Evolutionary conservation across 2,329 filamentous ascomycete genomes (phyloP).

Genomic region (Microcera coccophila): DNA sequence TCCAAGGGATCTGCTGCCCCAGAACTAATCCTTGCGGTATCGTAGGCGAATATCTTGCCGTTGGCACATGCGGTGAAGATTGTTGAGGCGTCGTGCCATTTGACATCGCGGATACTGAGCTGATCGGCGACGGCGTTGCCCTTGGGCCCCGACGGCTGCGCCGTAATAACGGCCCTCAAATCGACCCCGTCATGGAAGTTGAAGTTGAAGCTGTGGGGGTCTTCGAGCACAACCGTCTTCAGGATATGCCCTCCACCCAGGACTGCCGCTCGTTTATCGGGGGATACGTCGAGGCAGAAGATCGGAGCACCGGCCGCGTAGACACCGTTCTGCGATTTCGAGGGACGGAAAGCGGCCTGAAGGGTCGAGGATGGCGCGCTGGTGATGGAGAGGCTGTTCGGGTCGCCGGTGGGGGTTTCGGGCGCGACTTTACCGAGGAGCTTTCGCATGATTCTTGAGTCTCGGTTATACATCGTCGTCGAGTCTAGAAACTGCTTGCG

Average conservation of each 20-base stretch:
- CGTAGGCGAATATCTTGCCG: slow-evolving; percentile 63
- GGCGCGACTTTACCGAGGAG: slow-evolving; percentile 52
- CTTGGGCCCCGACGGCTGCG: slow-evolving; percentile 40
- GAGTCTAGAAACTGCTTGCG: slow-evolving; percentile 24
- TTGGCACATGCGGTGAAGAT: slow-evolving; percentile 62
- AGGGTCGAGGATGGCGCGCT: slow-evolving; percentile 40
- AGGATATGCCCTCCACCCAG: slow-evolving; percentile 58
- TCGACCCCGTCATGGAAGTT: slow-evolving; percentile 55
- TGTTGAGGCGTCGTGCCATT: slow-evolving; percentile 52
- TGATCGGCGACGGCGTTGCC: slow-evolving; percentile 48
- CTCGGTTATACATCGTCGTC: slow-evolving; percentile 48
- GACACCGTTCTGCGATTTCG: slow-evolving; percentile 52
- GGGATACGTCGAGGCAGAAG: slow-evolving; percentile 54
- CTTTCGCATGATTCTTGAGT: slow-evolving; percentile 58
- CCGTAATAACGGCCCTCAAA: slow-evolving; percentile 52
- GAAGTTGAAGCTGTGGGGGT: slow-evolving; percentile 35
- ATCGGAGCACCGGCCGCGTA: slow-evolving; percentile 52
- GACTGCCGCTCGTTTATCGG: slow-evolving; percentile 53
- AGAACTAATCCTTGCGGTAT: slow-evolving; percentile 49
- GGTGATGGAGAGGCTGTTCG: slow-evolving; percentile 38
- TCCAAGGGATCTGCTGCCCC: slow-evolving; percentile 46
- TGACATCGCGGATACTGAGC: slow-evolving; percentile 60
- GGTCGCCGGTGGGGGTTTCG: slow-evolving; percentile 44
- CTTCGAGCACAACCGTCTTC: slow-evolving; percentile 56
- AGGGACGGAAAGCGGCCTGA: slow-evolving; percentile 45